phyloP scores from a whole-genome alignment of 768 basidiomycete genomes.

The Cantharellus anzutake region DNA sequence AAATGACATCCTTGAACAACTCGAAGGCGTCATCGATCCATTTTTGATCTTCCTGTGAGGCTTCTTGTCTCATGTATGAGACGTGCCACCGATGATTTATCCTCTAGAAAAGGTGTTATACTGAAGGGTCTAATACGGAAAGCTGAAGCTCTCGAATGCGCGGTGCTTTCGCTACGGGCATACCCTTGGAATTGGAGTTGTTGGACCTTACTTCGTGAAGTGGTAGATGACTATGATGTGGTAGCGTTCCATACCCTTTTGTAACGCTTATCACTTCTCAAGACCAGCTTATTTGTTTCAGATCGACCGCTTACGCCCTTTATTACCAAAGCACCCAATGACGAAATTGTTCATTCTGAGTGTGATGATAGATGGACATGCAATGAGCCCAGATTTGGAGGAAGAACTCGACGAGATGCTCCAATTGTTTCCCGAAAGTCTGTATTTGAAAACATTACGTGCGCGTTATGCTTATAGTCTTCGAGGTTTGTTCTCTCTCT shows the following conservation, averaged over 20 bases:
- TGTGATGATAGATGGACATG: constrained; percentile 76
- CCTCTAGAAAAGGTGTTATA: constrained; percentile 57
- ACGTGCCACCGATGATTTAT: constrained; percentile 6
- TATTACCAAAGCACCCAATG: constrained; percentile 13
- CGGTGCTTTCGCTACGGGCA: constrained; percentile 50
- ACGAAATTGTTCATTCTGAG: constrained; percentile 69
- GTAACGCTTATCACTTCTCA: constrained; percentile 35
- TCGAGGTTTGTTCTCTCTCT: constrained; percentile 41
- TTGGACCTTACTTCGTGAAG: constrained; percentile 48
- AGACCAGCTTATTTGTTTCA: background rate
- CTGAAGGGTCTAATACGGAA: constrained; percentile 60
- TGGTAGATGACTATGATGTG: constrained; percentile 12
- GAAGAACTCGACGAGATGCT: constrained; percentile 64
- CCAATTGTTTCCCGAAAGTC: constrained; percentile 60
- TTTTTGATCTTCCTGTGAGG: constrained; percentile 72
- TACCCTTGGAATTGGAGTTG: constrained; percentile 91
- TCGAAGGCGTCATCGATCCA: constrained; percentile 46
- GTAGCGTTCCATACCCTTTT: constrained; percentile 30
- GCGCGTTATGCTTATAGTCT: constrained; percentile 80
- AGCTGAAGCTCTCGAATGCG: constrained; percentile 70
- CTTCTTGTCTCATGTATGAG: background rate
- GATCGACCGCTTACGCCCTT: constrained; percentile 5
- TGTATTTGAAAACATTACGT: constrained; percentile 71
- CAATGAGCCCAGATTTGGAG: constrained; percentile 72
- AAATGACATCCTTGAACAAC: constrained; percentile 36